Percentiles rank a stretch among this genome's conserved stretches.
phyloP scores from a whole-genome alignment of 2,329 filamentous ascomycete species.

The Colletotrichum costaricense region DNA sequence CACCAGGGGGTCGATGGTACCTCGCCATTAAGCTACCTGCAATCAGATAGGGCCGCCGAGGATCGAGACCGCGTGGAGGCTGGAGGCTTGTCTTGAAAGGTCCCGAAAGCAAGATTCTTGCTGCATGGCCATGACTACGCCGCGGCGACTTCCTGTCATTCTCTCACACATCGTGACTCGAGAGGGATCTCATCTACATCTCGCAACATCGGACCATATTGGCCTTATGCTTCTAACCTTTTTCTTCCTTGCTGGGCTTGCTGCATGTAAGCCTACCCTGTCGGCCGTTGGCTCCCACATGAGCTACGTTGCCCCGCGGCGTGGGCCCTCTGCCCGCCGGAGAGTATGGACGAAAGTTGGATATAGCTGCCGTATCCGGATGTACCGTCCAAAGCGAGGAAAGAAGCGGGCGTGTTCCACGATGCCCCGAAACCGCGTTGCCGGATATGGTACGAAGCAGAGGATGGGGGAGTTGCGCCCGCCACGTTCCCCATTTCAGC shows the following conservation, averaged over 20 bases:
- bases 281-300: constrained; percentile 11
- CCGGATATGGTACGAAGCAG: constrained; percentile 5
- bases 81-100: background rate
- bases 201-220: background rate
- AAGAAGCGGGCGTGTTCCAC: constrained; percentile 8
- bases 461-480: background rate
- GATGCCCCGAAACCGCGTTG: constrained; percentile 6
- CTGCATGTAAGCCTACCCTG: constrained; percentile 11
- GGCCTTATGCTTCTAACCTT: background rate
- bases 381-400: background rate
- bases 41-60: constrained; percentile 11
- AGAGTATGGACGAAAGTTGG: background rate
- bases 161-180: background rate
- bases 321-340: background rate
- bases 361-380: constrained; percentile 9
- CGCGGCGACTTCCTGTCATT: background rate
- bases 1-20: background rate
- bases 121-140: constrained; percentile 16
- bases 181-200: background rate
- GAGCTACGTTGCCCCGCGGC: constrained; percentile 6
- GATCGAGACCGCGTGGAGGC: background rate
- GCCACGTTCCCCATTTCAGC: background rate
- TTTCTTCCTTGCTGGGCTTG: background rate
- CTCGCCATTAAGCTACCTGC: constrained; percentile 9
- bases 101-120: background rate